phyloP scores from a whole-genome alignment of 2,329 filamentous ascomycete genomes.

The Penicillium sp. region DNA sequence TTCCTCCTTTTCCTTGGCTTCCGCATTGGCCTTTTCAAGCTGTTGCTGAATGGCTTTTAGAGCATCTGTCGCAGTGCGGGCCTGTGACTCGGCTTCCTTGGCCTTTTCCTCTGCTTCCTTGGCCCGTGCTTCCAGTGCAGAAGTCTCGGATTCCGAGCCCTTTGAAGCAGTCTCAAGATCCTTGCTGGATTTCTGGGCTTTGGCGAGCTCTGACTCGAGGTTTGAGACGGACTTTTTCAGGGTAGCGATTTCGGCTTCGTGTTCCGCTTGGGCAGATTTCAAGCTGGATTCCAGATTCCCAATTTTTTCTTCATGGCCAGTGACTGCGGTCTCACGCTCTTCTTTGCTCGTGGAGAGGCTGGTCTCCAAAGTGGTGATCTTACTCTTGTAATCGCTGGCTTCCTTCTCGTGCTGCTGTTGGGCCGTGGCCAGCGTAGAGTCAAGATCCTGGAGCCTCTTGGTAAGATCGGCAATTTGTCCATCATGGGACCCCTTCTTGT shows the following conservation, averaged over 20 bases:
- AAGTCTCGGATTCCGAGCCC: conserved; percentile 49
- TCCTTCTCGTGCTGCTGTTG: conserved; percentile 55
- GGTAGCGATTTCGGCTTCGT: conserved; percentile 62
- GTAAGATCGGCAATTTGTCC: conserved; percentile 61
- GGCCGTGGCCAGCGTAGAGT: conserved; percentile 32
- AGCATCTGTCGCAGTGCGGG: conserved; percentile 53
- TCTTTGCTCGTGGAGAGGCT: conserved; percentile 55
- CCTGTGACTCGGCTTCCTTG: conserved; percentile 34
- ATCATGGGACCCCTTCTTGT: conserved; percentile 48
- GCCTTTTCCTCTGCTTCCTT: conserved; percentile 38
- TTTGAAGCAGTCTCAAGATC: conserved; percentile 61
- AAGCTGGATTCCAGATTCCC: conserved; percentile 55
- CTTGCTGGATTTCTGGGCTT: conserved; percentile 55
- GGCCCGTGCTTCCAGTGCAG: conserved; percentile 53
- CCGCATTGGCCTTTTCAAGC: conserved; percentile 34
- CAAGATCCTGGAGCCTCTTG: conserved; percentile 62
- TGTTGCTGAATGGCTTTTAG: conserved; percentile 49
- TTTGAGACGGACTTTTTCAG: conserved; percentile 59
- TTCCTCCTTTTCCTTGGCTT: conserved; percentile 55
- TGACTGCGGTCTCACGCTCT: conserved; percentile 61
- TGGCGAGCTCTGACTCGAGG: conserved; percentile 51
- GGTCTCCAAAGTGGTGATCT: conserved; percentile 58
- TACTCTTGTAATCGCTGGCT: conserved; percentile 59
- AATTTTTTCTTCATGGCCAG: conserved; percentile 60
- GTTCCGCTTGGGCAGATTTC: conserved; percentile 47